Evolutionary conservation across 495 filamentous ascomycete species (phyloP).

Genomic region (Parachaetomium inaequale): DNA sequence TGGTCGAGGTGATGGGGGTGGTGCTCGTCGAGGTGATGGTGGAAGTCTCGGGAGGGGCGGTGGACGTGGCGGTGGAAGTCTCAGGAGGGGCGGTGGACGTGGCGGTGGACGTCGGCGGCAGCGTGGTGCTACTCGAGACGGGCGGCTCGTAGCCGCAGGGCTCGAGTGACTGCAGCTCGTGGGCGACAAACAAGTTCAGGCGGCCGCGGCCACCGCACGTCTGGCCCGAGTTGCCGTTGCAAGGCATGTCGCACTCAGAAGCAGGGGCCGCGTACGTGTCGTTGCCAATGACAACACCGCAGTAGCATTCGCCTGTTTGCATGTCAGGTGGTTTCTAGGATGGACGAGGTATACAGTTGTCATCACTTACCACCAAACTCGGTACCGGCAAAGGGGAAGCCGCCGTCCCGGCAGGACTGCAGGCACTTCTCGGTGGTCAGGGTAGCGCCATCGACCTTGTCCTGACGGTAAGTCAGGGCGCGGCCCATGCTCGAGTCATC

Average conservation of each 20-base stretch:
- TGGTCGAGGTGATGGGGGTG: constrained; percentile 23
- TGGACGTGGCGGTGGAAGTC: constrained; percentile 20
- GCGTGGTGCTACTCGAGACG: constrained; percentile 17
- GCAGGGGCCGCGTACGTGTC: constrained; percentile 41
- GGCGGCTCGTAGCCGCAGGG: constrained; percentile 43
- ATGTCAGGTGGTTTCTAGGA: constrained; percentile 3
- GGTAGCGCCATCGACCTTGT: constrained; percentile 32
- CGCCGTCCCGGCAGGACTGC: constrained; percentile 41
- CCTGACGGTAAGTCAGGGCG: constrained; percentile 48
- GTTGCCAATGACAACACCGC: constrained; percentile 48
- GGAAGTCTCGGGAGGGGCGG: constrained; percentile 11
- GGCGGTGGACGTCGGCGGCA: constrained; percentile 14
- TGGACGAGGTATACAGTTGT: constrained; percentile 24
- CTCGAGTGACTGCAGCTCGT: constrained; percentile 42
- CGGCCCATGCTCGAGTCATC: constrained; percentile 47
- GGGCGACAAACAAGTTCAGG: constrained; percentile 47
- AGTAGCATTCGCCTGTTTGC: constrained; percentile 39
- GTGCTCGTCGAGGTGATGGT: constrained; percentile 21
- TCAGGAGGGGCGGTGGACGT: constrained; percentile 22
- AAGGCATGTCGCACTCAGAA: constrained; percentile 42
- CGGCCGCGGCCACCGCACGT: constrained; percentile 45
- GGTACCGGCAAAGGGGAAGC: constrained; percentile 51
- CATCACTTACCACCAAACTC: constrained; percentile 46
- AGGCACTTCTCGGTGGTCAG: constrained; percentile 48
- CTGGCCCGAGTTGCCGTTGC: constrained; percentile 46